A percentile compares a stretch with the other conserved stretches of the same genome.
Evolutionary conservation across 2,329 filamentous ascomycete genomes (phyloP).

Genomic region (Rachicladosporium sp.): DNA sequence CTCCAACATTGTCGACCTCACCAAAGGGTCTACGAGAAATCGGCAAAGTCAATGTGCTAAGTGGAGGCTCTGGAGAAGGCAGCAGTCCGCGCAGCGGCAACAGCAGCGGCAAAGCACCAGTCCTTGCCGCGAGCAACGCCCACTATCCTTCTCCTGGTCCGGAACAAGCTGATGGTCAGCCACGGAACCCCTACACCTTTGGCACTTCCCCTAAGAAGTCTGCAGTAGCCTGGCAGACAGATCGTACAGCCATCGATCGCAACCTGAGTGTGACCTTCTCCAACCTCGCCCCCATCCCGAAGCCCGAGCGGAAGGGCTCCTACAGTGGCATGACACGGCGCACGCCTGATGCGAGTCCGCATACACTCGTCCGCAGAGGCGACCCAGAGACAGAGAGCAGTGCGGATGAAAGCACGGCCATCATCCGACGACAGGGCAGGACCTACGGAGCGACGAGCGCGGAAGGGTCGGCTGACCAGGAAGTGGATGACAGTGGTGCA

Average conservation of each 20-base stretch:
- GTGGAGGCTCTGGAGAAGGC: not conserved
- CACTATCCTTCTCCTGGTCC: too few species aligned
- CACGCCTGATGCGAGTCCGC: constrained; percentile 8
- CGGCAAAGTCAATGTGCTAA: constrained; percentile 1
- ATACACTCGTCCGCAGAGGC: not conserved
- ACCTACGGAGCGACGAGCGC: constrained; percentile 1
- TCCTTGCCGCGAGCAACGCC: not conserved
- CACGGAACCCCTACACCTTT: constrained; percentile 10
- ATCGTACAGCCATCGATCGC: constrained; percentile 1
- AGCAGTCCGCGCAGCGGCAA: constrained; percentile 2
- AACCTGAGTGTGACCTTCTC: constrained; percentile 14
- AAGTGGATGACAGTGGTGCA: constrained; percentile 6
- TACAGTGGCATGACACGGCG: constrained; percentile 8
- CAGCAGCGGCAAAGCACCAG: constrained; percentile 3
- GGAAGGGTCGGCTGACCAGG: not conserved
- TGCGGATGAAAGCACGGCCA: constrained; percentile 31
- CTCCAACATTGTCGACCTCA: constrained; percentile 3
- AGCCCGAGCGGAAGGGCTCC: constrained; percentile 7
- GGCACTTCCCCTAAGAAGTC: constrained; percentile 4
- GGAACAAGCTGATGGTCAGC: constrained; percentile 8
- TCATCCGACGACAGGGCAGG: constrained; percentile 17
- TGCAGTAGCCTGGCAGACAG: not conserved
- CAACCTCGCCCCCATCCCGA: constrained; percentile 5
- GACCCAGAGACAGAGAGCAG: constrained; percentile 21
- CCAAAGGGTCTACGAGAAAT: constrained; percentile 1